phyloP scores from a whole-genome alignment of 345 rosid genomes.

The Aethionema arabicum region DNA sequence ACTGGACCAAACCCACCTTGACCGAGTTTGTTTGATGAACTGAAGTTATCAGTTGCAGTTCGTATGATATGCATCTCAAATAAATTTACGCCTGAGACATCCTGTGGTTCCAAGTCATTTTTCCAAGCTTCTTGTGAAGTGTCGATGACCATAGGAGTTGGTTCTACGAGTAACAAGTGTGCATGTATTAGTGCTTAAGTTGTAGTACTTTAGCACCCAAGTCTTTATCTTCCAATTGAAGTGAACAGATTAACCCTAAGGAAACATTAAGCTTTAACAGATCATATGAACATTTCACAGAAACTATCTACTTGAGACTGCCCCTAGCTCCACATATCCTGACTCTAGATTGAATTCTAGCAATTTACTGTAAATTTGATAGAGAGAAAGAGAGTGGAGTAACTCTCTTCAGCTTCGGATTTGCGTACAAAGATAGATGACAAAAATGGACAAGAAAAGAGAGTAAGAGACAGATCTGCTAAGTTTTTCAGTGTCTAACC shows the following conservation, averaged over 20 bases:
- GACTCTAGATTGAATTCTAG: not conserved
- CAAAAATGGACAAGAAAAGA: not conserved
- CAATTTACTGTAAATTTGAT: not conserved
- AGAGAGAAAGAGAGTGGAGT: not conserved
- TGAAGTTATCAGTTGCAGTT: constrained; percentile 37
- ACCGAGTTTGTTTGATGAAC: constrained; percentile 33
- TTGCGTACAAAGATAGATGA: not conserved
- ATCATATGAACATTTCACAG: not conserved
- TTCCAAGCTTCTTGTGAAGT: constrained; percentile 25
- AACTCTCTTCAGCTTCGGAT: not conserved
- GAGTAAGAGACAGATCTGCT: constrained; percentile 8
- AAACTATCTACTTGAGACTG: no score
- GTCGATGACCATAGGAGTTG: constrained; percentile 1
- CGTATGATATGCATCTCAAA: constrained; percentile 23
- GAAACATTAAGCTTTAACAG: not conserved
- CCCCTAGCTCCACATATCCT: no score
- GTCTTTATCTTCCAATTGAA: constrained; percentile 9
- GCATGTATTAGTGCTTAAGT: constrained; percentile 8
- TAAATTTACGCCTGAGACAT: constrained; percentile 27
- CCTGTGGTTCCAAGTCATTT: constrained; percentile 9
- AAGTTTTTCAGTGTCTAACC: constrained; percentile 19
- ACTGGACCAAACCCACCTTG: constrained; percentile 44
- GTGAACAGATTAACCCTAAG: not conserved
- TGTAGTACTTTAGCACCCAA: constrained; percentile 12
- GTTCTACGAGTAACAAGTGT: constrained; percentile 7